Base-by-base conservation (phyloP, 495 filamentous ascomycete genomes). In the Achaetomiella virescens region DNA sequence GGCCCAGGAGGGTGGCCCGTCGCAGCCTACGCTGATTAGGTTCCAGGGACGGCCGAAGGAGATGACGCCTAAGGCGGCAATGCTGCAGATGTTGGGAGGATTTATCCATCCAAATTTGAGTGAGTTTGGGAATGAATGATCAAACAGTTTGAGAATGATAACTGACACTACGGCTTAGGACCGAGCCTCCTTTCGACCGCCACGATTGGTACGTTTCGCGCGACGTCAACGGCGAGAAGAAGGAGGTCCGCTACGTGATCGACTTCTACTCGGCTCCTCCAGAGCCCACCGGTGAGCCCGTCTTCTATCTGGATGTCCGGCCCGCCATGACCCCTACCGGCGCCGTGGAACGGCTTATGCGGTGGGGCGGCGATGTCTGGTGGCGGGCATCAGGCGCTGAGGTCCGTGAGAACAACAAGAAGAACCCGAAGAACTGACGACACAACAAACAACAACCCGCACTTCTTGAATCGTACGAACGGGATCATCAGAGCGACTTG, bases 281-380 rank as follows among this genome's bases (percentile, higher is more conserved):
- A 0, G 93, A 98, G 61, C 84, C 88, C 4, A 90, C 84, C 0
- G 93, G 93, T 2, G 90, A 96, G 63, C 91, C 93, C 2, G 91
- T 97, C 7, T 99, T 99, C 74, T 97, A 84, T 66, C 81, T 99
- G 44, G 93, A 99, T 69, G 95, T 99, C n/a, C 79, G 93, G 55
- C 93, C 93, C 12, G 93, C 93, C 11, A 63, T 96, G n/a, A 91
- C 95, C 63, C 91, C 90, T 2, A 88, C 81, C 0, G 83, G 83
- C 11, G 89, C 89, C 29, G 83, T 84, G 21, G 95, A 97, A 77
- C 81, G 95, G 51, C 66, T 90, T 57, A 79, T 95, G 70, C 74
- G 91, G 64, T 97, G 95, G 93, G 87, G 89, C 48, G 88, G 88
- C 14, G 90, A 96, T 73, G 83, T 95, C 5, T 98, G 93, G 93